These are phyloP conservation scores for Xylariaceae sp. DNA, from an alignment of 2,329 filamentous ascomycete genomes.

Conservation along the genomic window DNA sequence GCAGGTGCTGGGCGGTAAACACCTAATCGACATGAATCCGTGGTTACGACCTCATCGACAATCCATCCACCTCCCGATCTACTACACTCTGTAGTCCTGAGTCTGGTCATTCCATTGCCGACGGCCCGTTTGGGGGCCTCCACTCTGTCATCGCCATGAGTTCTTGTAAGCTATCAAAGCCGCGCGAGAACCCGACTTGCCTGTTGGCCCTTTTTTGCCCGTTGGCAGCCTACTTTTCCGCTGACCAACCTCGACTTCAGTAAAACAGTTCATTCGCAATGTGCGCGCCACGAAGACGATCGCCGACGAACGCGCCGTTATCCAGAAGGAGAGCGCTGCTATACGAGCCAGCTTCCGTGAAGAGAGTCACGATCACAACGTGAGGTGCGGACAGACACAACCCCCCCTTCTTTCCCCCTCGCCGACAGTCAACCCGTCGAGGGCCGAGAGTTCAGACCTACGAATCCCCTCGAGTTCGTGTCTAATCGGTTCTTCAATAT, in stretches of 20 bases:
- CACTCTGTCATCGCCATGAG: constrained; percentile 27
- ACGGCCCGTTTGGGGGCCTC: constrained; percentile 29
- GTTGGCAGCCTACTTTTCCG: not conserved
- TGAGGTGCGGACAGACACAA: constrained; percentile 56
- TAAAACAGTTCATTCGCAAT: constrained; percentile 99
- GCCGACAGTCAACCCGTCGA: not conserved
- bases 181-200: not conserved
- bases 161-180: constrained; percentile 27
- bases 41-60: not conserved
- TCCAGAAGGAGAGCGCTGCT: constrained; percentile 97
- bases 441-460: not conserved
- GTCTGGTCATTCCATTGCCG: constrained; percentile 26
- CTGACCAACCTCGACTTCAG: constrained; percentile 41
- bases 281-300: constrained; percentile 98
- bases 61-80: not conserved
- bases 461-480: not conserved
- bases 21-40: constrained; percentile 3
- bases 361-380: constrained; percentile 85
- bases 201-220: not conserved
- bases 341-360: constrained; percentile 97
- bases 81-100: constrained; percentile 2
- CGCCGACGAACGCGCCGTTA: constrained; percentile 94
- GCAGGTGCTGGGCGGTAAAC: not conserved
- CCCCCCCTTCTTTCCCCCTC: not conserved
- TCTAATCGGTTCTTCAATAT: constrained; percentile 8